These are phyloP conservation scores for Paecilomyces niveus DNA, from an alignment of 2,329 filamentous ascomycete species.

Conservation along the genomic window DNA sequence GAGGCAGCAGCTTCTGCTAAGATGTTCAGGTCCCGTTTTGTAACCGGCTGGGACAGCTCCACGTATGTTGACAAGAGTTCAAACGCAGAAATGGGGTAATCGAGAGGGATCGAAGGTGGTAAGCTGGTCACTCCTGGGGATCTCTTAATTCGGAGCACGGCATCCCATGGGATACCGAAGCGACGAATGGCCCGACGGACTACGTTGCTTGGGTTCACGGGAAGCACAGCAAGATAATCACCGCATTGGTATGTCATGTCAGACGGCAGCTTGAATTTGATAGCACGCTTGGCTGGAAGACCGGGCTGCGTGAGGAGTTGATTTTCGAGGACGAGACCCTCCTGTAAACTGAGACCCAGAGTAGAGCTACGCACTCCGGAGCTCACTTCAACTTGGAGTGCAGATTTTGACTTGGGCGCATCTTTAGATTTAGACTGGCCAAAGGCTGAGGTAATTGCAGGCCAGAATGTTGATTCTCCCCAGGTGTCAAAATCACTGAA, in stretches of 20 bases:
- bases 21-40: conserved; percentile 53
- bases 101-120: conserved; percentile 42
- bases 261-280: conserved; percentile 61
- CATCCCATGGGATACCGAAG: conserved; percentile 64
- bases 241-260: conserved; percentile 62
- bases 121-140: conserved; percentile 38
- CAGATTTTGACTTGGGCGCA: conserved; percentile 26
- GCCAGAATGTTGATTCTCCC: conserved; percentile 54
- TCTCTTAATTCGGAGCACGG: conserved; percentile 55
- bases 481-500: conserved; percentile 63
- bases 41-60: conserved; percentile 65
- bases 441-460: conserved; percentile 39
- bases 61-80: conserved; percentile 64
- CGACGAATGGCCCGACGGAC: conserved; percentile 56
- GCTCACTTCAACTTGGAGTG: conserved; percentile 43
- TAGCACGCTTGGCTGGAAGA: conserved; percentile 54
- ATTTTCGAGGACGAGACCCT: conserved; percentile 52
- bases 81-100: conserved; percentile 51
- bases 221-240: conserved; percentile 69
- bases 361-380: conserved; percentile 48
- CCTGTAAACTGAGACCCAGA: conserved; percentile 57
- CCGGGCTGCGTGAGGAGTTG: conserved; percentile 45
- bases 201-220: conserved; percentile 58
- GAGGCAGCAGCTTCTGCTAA: conserved; percentile 40
- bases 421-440: conserved; percentile 15